These are phyloP conservation scores for Torulaspora maleeae DNA, from an alignment of 805 yeast species.

Conservation along the genomic window DNA sequence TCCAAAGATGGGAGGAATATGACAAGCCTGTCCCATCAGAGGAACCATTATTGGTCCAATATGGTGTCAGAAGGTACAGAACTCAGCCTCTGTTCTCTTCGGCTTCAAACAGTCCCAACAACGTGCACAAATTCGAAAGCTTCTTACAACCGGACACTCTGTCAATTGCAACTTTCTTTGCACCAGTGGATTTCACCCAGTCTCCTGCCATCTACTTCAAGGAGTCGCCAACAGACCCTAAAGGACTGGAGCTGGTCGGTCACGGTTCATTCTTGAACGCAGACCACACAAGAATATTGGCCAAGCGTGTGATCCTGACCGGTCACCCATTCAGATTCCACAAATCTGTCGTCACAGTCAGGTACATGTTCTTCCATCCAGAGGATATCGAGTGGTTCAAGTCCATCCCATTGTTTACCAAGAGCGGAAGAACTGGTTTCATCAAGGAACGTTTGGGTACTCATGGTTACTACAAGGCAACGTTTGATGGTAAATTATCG, in stretches of 20 bases:
- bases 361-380: slow-evolving; percentile 94
- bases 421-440: slow-evolving; percentile 88
- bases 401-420: slow-evolving; percentile 87
- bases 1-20: slow-evolving; percentile 85
- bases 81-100: slow-evolving; percentile 82
- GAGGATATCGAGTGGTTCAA: slow-evolving; percentile 87
- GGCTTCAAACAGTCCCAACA: slow-evolving; percentile 69
- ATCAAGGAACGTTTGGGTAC: slow-evolving; percentile 96
- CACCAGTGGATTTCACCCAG: slow-evolving; percentile 79
- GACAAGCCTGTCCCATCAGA: slow-evolving; percentile 82
- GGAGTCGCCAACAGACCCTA: slow-evolving; percentile 43
- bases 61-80: slow-evolving; percentile 84
- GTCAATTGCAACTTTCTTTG: slow-evolving; percentile 78
- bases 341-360: slow-evolving; percentile 81
- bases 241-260: slow-evolving; percentile 65
- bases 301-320: slow-evolving; percentile 83
- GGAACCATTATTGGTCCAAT: slow-evolving; percentile 77
- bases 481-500: slow-evolving; percentile 82
- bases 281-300: slow-evolving; percentile 78
- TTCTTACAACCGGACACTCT: slow-evolving; percentile 74
- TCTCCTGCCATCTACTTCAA: slow-evolving; percentile 84
- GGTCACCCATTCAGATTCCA: slow-evolving; percentile 96
- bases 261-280: slow-evolving; percentile 86
- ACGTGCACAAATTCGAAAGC: slow-evolving; percentile 81
- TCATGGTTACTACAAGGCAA: slow-evolving; percentile 96